A percentile compares a stretch with the other conserved stretches of the same genome.
phyloP scores from a whole-genome alignment of 495 filamentous ascomycete genomes.

The Aspergillus campestris region DNA sequence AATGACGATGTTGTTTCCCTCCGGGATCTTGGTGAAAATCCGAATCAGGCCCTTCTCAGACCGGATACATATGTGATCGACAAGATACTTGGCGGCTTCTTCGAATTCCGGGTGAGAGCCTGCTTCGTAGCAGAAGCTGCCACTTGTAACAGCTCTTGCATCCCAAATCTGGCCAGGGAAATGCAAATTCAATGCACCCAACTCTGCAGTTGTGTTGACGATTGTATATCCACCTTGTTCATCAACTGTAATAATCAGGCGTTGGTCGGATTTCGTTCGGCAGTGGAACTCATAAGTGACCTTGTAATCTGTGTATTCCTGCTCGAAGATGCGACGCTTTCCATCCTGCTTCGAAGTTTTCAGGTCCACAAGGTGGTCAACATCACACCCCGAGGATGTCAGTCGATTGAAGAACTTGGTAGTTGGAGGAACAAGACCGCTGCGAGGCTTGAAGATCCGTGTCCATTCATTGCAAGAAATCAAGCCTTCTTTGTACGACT shows the following conservation, averaged over 20 bases:
- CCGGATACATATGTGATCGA: slow-evolving; percentile 24
- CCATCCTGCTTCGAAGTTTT: slow-evolving; percentile 15
- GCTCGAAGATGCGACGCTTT: slow-evolving; percentile 23
- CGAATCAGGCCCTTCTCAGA: slow-evolving; percentile 12
- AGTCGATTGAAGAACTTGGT: slow-evolving; percentile 24
- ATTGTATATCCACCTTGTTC: slow-evolving; percentile 20
- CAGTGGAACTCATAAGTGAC: slow-evolving; percentile 48
- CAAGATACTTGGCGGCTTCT: slow-evolving; percentile 17
- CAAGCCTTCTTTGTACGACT: slow-evolving; percentile 6
- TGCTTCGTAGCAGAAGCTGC: slow-evolving; percentile 4
- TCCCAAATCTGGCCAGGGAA: slow-evolving; percentile 42
- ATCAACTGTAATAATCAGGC: slow-evolving; percentile 44
- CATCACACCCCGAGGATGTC: slow-evolving; percentile 28
- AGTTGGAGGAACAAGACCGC: slow-evolving; percentile 8
- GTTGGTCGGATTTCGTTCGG: slow-evolving; percentile 8
- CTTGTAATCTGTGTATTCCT: slow-evolving; percentile 13
- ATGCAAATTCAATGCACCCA: slow-evolving; percentile 31
- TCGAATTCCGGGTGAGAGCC: slow-evolving; percentile 12
- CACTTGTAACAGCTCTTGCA: slow-evolving; percentile 24
- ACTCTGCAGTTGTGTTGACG: slow-evolving; percentile 3
- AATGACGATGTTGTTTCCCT: slow-evolving; percentile 11
- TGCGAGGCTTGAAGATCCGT: slow-evolving; percentile 14
- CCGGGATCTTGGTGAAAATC: slow-evolving; percentile 13
- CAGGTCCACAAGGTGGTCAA: slow-evolving; percentile 29
- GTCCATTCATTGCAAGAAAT: slow-evolving; percentile 19